Conservation (phyloP, 768 basidiomycete species). For the Suillus brevipes region DNA sequence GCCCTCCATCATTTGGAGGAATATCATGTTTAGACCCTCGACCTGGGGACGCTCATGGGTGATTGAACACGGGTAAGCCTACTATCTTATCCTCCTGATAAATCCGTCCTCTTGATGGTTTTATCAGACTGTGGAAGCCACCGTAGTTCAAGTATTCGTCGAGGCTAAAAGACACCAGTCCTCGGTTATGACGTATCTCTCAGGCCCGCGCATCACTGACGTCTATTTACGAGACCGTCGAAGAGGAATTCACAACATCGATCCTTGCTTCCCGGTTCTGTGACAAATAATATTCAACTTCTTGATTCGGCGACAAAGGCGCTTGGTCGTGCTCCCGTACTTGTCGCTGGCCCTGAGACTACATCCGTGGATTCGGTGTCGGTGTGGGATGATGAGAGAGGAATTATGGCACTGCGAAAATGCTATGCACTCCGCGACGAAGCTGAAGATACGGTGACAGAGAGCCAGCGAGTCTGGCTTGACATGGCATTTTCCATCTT, state of each 20-base stretch:
- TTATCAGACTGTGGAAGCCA: slow-evolving; percentile 80
- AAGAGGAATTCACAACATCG: slow-evolving; percentile 58
- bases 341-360: slow-evolving; percentile 57
- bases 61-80: slow-evolving; percentile 83
- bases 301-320: slow-evolving; percentile 20
- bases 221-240: slow-evolving; percentile 78
- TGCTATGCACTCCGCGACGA: slow-evolving; percentile 73
- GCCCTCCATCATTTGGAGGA: slow-evolving; percentile 93
- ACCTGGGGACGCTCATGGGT: slow-evolving; percentile 83
- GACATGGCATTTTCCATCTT: slow-evolving; percentile 78
- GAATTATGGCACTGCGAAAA: slow-evolving; percentile 60
- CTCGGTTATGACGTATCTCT: slow-evolving; percentile 71
- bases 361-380: slow-evolving; percentile 46
- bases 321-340: slow-evolving; percentile 42
- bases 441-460: slow-evolving; percentile 61
- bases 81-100: background rate
- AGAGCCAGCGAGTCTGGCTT: slow-evolving; percentile 63
- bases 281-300: slow-evolving; percentile 32
- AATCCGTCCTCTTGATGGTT: slow-evolving; percentile 8
- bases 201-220: slow-evolving; percentile 60
- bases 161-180: slow-evolving; percentile 98
- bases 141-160: slow-evolving; percentile 91
- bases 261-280: slow-evolving; percentile 20
- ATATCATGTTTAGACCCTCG: slow-evolving; percentile 91
- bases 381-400: slow-evolving; percentile 69